Base-by-base conservation (phyloP, 2,329 filamentous ascomycete genomes). In the Aspergillus alliaceus region DNA sequence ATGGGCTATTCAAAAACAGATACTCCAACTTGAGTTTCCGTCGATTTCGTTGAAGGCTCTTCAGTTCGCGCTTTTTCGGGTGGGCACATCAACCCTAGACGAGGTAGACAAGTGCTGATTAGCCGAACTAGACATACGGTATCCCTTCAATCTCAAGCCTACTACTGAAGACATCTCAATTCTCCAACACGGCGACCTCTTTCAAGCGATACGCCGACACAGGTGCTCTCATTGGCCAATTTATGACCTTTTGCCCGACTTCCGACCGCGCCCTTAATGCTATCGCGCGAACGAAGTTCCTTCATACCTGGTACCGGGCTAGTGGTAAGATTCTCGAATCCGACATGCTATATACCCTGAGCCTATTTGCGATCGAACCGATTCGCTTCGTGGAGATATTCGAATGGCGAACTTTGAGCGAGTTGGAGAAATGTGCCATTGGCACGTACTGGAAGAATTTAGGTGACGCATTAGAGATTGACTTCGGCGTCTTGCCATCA, bases 401-500 rank as follows among this genome's bases (percentile, higher is more conserved):
- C 64, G 90, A 93, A 68, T 93, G 90, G 89, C 82, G 90, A 2
- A 49, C 76, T 5, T 72, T 90, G 37, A 87, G 82, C 11, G 83
- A 87, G 0, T 79, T 91, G 76, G 90, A 93, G 70, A 69, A 77
- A 5, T 89, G 86, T 59, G 88, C 88, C 0, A 70, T 87, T 22
- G 86, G 83, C 12, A 86, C 84, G 1, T 85, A 89, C 67, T 91
- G 88, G 89, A 90, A 89, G 70, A 79, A 80, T 56, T 76, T 91
- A 7, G 89, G 88, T 4, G 86, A 90, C 63, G 83, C 85, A 57
- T 88, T 92, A 85, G 81, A 79, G 0, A 90, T 92, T 53, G 73
- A 74, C 3, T 83, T 77, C 46, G 69, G 70, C 0, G 63, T 54
- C 1, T 70, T 85, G 8, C 77, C 76, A 1, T 79, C 76, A 0